phyloP scores from a whole-genome alignment of 2,329 filamentous ascomycete species.

The Lecanicillium sp. region DNA sequence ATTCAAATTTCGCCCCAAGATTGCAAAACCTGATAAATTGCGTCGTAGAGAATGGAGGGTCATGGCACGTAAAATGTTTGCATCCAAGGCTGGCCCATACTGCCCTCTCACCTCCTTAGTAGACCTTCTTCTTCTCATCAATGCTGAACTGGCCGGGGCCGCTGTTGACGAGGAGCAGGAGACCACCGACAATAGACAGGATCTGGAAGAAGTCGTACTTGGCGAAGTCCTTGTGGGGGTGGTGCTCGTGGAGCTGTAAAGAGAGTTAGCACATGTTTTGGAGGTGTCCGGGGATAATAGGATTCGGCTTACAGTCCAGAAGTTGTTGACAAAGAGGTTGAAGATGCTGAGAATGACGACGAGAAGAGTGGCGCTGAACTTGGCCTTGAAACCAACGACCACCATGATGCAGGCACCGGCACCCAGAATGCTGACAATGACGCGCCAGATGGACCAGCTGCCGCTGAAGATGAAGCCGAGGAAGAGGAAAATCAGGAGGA shows the following conservation, averaged over 20 bases:
- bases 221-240: slow-evolving; percentile 99
- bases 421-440: slow-evolving; percentile 77
- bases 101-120: slow-evolving; percentile 42
- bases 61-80: slow-evolving; percentile 1
- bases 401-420: slow-evolving; percentile 96
- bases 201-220: slow-evolving; percentile 99
- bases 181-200: slow-evolving; percentile 92
- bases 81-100: not conserved
- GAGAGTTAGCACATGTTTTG: slow-evolving; percentile 3
- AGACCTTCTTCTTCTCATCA: slow-evolving; percentile 99
- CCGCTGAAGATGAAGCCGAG: slow-evolving; percentile 94
- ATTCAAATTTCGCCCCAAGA: not conserved
- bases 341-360: slow-evolving; percentile 94
- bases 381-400: slow-evolving; percentile 98
- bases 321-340: slow-evolving; percentile 98
- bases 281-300: not conserved
- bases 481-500: slow-evolving; percentile 96
- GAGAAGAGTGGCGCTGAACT: slow-evolving; percentile 93
- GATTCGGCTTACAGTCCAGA: slow-evolving; percentile 83
- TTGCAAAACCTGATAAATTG: not conserved
- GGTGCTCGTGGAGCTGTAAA: slow-evolving; percentile 80
- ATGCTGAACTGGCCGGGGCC: slow-evolving; percentile 95
- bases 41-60: not conserved
- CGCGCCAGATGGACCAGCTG: slow-evolving; percentile 82
- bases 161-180: slow-evolving; percentile 96